Base-by-base conservation (phyloP, 257 asterid genomes). In the Orobanche coerulescens region DNA sequence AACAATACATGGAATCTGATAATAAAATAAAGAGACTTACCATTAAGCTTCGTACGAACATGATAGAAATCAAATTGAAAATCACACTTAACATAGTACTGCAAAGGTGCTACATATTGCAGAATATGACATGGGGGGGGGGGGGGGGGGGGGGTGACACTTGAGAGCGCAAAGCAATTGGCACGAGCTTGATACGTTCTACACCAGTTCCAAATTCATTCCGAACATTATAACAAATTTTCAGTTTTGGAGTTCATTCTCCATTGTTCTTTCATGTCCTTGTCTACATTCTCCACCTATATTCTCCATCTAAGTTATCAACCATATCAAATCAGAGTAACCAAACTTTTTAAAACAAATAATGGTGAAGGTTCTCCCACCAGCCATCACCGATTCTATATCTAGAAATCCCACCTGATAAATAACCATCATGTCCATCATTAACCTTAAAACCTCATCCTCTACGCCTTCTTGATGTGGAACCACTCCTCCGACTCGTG, bases 401-500 rank as follows among this genome's bases (percentile, higher is more conserved):
- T 28, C 48, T 42, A 47, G 24, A 43, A 7, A 20, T 37, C 22
- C 71, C 37, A 24, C 48, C 36, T 34, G 36, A 58, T 8, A 64
- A 43, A 19, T 81, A 78, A 79, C 73, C 70, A 72, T 67, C 73
- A 31, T 50, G 65, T 28, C 65, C 81, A 20, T 75, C 75, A 37
- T 65, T 72, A 51, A 63, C 71, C 30, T 75, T 80, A 31, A 73
- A 64, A 52, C 81, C 80, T 84, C 78, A 75, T 28, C 79, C 76
- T 15, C 94, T 71, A 12, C 77, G 76, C 43, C 80, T 56, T 66
- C 90, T 82, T 0, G 90, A 67, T 0, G 74, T 50, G 5, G 87
- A 75, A 73, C 54, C 54, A 44, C 77, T 81, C 12, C 78, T 66
- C 33, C 80, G 26, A 55, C 76, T 74, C 49, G 71, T 58, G 68